Conservation (phyloP, 768 basidiomycete species). For the Suillus ampliporus region DNA sequence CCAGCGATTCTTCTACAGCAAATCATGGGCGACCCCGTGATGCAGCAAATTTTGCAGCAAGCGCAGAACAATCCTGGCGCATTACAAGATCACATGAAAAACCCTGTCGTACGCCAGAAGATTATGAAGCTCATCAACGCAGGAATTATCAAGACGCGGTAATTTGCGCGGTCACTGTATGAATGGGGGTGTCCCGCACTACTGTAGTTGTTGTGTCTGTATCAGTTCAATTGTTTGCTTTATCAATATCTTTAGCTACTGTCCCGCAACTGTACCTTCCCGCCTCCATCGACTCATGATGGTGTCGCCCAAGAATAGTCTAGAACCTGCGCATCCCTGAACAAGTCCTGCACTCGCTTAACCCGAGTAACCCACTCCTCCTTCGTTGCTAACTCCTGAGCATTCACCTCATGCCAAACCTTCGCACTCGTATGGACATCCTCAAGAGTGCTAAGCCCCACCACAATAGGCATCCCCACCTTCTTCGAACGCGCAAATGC, state of each 20-base stretch:
- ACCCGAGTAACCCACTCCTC: constrained; percentile 50
- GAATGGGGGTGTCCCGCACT: constrained; percentile 2
- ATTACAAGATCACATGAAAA: constrained; percentile 96
- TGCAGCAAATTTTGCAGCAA: constrained; percentile 95
- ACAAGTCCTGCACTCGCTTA: constrained; percentile 44
- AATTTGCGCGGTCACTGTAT: constrained; percentile 28
- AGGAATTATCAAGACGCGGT: constrained; percentile 90
- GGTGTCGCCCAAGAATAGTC: constrained; percentile 77
- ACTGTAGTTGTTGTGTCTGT: constrained; percentile 3
- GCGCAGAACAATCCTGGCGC: constrained; percentile 89
- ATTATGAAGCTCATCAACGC: constrained; percentile 91
- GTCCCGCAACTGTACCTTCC: background rate
- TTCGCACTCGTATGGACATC: constrained; percentile 79
- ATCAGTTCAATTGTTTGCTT: background rate
- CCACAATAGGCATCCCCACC: constrained; percentile 63
- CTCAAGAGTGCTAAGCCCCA: constrained; percentile 68
- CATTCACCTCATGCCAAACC: constrained; percentile 68
- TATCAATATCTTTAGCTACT: background rate
- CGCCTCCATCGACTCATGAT: background rate
- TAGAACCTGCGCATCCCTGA: constrained; percentile 52
- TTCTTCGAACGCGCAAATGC: constrained; percentile 56
- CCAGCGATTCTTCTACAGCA: constrained; percentile 44
- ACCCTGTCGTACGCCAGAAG: constrained; percentile 78
- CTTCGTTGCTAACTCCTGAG: constrained; percentile 37
- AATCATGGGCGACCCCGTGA: constrained; percentile 90